Conservation (phyloP, 768 basidiomycete genomes). For the Naganishia vaughanmartiniae region DNA sequence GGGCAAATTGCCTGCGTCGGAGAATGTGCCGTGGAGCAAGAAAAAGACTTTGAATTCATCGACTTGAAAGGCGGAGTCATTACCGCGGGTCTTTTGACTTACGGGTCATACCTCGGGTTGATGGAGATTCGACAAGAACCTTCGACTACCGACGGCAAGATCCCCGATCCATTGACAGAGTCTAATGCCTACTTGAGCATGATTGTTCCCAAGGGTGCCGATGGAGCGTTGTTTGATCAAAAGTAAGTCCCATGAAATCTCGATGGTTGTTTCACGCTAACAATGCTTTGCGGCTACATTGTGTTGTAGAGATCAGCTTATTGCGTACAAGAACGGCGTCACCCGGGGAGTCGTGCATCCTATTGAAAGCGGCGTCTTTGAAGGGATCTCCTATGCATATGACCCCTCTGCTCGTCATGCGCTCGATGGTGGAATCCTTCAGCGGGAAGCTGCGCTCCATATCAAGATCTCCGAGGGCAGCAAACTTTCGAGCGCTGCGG, state of each 20-base stretch:
- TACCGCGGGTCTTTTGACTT: slow-evolving; percentile 65
- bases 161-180: slow-evolving; percentile 49
- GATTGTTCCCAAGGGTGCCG: slow-evolving; percentile 62
- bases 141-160: slow-evolving; percentile 65
- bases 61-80: slow-evolving; percentile 64
- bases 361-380: slow-evolving; percentile 59
- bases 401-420: slow-evolving; percentile 62
- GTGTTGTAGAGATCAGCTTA: slow-evolving; percentile 23
- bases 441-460: slow-evolving; percentile 68
- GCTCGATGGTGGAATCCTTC: slow-evolving; percentile 63
- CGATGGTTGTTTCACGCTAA: slow-evolving; percentile 54
- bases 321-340: slow-evolving; percentile 73
- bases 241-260: slow-evolving; percentile 44
- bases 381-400: slow-evolving; percentile 66
- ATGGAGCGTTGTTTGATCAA: slow-evolving; percentile 69
- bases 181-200: slow-evolving; percentile 53
- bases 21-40: slow-evolving; percentile 36
- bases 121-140: slow-evolving; percentile 66
- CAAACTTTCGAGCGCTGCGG: slow-evolving; percentile 69
- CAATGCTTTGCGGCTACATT: slow-evolving; percentile 1
- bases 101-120: slow-evolving; percentile 67
- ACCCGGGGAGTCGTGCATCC: slow-evolving; percentile 69
- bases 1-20: slow-evolving; percentile 63
- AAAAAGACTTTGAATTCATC: slow-evolving; percentile 54
- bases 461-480: slow-evolving; percentile 59